Evolutionary conservation across 257 asterid genomes (phyloP).

Genomic region (Catharanthus roseus): DNA sequence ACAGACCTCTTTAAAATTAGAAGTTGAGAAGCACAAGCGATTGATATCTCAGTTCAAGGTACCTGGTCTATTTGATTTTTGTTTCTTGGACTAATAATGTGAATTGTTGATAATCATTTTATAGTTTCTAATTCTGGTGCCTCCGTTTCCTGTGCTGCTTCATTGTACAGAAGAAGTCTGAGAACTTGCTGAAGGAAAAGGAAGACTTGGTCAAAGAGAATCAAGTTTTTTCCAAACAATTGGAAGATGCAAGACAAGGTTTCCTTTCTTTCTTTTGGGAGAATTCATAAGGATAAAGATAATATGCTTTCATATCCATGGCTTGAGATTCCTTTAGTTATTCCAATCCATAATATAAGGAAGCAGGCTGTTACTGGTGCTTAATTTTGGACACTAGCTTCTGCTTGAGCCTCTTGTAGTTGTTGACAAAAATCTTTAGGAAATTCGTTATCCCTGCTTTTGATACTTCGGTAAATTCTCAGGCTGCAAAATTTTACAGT

Average conservation of each 20-base stretch:
- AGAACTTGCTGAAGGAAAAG: slow-evolving; percentile 58
- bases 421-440: neutral
- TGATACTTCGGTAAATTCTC: neutral
- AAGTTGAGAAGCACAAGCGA: slow-evolving; percentile 30
- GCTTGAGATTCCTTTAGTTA: neutral
- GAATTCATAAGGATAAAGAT: neutral
- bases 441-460: neutral
- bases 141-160: neutral
- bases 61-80: slow-evolving; percentile 1
- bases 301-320: too few relatives aligned
- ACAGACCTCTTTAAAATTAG: slow-evolving; percentile 53
- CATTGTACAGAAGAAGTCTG: slow-evolving; percentile 34
- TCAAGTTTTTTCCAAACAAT: slow-evolving; percentile 55
- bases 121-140: slow-evolving; percentile 1
- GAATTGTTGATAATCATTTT: neutral
- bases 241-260: slow-evolving; percentile 68
- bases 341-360: too few relatives aligned
- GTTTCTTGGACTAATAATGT: slow-evolving; percentile 1
- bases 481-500: neutral
- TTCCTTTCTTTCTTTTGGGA: neutral
- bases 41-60: slow-evolving; percentile 22
- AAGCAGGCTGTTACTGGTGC: too few relatives aligned
- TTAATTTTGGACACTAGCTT: neutral
- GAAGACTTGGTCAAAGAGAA: slow-evolving; percentile 50
- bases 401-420: neutral